Conservation (phyloP, 2,329 filamentous ascomycete genomes). For the Epichloe sylvatica region DNA sequence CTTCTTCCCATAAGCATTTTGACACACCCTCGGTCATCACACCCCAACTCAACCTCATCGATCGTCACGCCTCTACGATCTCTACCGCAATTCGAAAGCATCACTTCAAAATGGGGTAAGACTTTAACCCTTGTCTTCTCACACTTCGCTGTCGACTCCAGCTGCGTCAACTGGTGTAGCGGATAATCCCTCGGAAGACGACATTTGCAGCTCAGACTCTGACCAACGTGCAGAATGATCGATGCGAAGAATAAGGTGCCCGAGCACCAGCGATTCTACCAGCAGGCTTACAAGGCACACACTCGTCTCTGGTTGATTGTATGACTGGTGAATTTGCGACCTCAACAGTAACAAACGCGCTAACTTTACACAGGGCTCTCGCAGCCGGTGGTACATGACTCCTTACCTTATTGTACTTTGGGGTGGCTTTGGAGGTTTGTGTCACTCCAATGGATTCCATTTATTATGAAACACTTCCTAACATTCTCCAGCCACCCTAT, state of each 20-base stretch:
- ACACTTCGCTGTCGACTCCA: background rate
- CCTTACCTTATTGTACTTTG: conserved; percentile 55
- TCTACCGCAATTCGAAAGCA: conserved; percentile 11
- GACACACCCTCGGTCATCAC: conserved; percentile 14
- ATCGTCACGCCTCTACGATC: conserved; percentile 11
- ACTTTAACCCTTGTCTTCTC: background rate
- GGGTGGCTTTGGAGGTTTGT: conserved; percentile 49
- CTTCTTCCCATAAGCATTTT: conserved; percentile 17
- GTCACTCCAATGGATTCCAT: background rate
- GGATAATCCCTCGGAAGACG: background rate
- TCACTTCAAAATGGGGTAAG: conserved; percentile 29
- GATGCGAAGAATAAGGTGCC: conserved; percentile 67
- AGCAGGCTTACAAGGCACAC: conserved; percentile 55
- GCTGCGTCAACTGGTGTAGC: background rate
- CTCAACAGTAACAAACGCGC: background rate
- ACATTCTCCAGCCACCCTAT: conserved; percentile 38
- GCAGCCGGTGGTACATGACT: conserved; percentile 50
- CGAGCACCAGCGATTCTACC: conserved; percentile 60
- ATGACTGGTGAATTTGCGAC: conserved; percentile 21
- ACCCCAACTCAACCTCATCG: conserved; percentile 14
- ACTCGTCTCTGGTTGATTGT: conserved; percentile 68
- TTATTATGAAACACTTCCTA: background rate
- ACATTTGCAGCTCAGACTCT: conserved; percentile 5
- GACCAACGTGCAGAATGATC: conserved; percentile 35
- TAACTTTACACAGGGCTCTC: conserved; percentile 38